Percentiles rank a stretch among this genome's conserved stretches.
phyloP scores from a whole-genome alignment of 352 stramenopile genomes.

The Blastocystis sp. region DNA sequence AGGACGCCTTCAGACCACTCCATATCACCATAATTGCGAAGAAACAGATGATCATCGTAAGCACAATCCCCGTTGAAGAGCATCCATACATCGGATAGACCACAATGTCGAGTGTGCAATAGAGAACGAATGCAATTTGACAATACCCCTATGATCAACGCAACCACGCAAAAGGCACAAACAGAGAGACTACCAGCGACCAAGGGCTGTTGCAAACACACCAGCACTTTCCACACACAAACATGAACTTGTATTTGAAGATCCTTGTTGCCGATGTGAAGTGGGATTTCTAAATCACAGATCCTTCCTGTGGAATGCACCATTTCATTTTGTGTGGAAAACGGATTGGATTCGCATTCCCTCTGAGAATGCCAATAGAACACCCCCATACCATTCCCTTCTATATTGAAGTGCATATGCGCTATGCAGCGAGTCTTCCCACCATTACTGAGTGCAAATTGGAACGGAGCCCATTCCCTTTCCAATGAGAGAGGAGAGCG shows the following conservation, averaged over 20 bases:
- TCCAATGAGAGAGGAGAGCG: too few species aligned
- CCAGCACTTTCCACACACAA: slow-evolving; percentile 3
- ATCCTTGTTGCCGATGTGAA: not conserved
- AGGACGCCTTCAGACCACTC: slow-evolving; percentile 33
- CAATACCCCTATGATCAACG: slow-evolving; percentile 21
- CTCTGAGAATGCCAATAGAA: too few species aligned
- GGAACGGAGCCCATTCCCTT: too few species aligned
- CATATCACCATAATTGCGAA: slow-evolving; percentile 56
- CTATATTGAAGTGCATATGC: too few species aligned
- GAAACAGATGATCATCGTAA: slow-evolving; percentile 10
- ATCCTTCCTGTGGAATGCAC: too few species aligned
- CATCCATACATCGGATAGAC: slow-evolving; percentile 37
- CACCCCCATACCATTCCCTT: too few species aligned
- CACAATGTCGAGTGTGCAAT: slow-evolving; percentile 13
- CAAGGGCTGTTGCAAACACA: not conserved
- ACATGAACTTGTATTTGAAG: not conserved
- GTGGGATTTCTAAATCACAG: too few species aligned
- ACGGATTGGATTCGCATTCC: too few species aligned
- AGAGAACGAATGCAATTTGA: slow-evolving; percentile 15
- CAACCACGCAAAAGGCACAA: not conserved
- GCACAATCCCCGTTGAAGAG: not conserved
- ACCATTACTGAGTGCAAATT: too few species aligned
- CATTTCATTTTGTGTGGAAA: too few species aligned
- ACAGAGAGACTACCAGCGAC: not conserved
- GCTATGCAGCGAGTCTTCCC: too few species aligned